Evolutionary conservation across 2,329 filamentous ascomycete species (phyloP).

Genomic region (Bipolaris gigantea): DNA sequence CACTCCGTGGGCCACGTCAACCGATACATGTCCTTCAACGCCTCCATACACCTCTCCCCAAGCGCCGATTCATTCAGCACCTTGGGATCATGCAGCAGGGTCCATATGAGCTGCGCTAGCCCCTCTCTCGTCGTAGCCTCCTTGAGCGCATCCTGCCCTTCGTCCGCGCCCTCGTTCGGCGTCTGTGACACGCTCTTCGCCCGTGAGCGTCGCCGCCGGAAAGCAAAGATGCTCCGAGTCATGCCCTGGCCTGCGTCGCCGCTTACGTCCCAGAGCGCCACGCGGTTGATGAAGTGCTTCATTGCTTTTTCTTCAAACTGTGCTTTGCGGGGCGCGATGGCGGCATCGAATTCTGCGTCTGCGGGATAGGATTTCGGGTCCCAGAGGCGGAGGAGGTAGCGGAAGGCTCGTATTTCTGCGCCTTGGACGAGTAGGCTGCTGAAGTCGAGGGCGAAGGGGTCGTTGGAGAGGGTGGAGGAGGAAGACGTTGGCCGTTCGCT

Average conservation of each 20-base stretch:
- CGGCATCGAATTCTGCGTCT: conserved; percentile 23
- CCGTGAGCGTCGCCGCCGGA: conserved; percentile 7
- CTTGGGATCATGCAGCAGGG: conserved; percentile 21
- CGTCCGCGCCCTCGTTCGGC: conserved; percentile 13
- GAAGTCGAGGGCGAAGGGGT: conserved; percentile 20
- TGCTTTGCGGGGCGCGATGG: conserved; percentile 6
- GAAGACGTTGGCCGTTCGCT: conserved; percentile 7
- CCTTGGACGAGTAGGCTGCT: conserved; percentile 16
- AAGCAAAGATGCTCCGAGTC: conserved; percentile 3
- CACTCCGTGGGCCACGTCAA: conserved; percentile 1
- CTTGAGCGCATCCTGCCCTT: conserved; percentile 23
- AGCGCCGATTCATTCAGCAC: conserved; percentile 16
- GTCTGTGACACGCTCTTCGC: conserved; percentile 6
- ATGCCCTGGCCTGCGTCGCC: conserved; percentile 12
- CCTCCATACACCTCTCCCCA: conserved; percentile 18
- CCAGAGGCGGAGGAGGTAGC: conserved; percentile 26
- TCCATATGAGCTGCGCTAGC: conserved; percentile 30
- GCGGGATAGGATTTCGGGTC: conserved; percentile 12
- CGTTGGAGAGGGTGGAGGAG: conserved; percentile 12
- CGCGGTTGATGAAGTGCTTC: conserved; percentile 28
- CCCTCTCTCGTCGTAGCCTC: conserved; percentile 28
- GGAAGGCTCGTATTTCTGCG: conserved; percentile 27
- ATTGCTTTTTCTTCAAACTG: conserved; percentile 24
- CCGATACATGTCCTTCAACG: conserved; percentile 26
- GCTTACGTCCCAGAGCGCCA: conserved; percentile 25